Evolutionary conservation across 2,329 filamentous ascomycete species (phyloP).

Genomic region (Cytospora schulzeri): DNA sequence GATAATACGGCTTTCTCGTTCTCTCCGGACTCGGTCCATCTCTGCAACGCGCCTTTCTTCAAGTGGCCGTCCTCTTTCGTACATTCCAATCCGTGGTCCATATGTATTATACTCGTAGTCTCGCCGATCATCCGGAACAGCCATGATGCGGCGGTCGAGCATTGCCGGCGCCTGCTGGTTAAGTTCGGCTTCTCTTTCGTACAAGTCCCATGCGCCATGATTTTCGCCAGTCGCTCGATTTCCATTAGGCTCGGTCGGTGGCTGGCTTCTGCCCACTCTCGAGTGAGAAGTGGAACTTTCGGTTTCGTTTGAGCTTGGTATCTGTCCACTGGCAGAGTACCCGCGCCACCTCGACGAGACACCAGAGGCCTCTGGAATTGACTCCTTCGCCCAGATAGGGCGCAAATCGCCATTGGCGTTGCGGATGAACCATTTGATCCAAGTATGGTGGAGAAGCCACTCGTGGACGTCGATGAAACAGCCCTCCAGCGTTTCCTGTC

Average conservation of each 20-base stretch:
- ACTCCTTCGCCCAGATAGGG: constrained; percentile 34
- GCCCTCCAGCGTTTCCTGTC: constrained; percentile 30
- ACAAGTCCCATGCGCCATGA: neutral
- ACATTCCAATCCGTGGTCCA: too few relatives aligned
- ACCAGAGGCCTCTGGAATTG: neutral
- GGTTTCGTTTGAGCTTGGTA: neutral
- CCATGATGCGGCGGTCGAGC: neutral
- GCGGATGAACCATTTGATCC: constrained; percentile 41
- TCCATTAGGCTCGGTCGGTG: too few relatives aligned
- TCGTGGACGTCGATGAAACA: constrained; percentile 35
- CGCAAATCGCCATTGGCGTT: constrained; percentile 37
- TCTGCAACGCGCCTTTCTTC: too few relatives aligned
- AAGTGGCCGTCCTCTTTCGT: too few relatives aligned
- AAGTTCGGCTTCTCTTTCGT: neutral
- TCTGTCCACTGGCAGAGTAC: neutral
- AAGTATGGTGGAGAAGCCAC: constrained; percentile 40
- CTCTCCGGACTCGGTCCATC: too few relatives aligned
- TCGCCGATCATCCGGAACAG: neutral
- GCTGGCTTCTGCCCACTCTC: neutral
- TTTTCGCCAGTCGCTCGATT: too few relatives aligned
- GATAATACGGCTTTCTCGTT: too few relatives aligned
- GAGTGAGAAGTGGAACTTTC: neutral
- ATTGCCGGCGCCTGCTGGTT: neutral
- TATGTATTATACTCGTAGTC: too few relatives aligned
- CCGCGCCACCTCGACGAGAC: neutral